These are phyloP conservation scores for Leptosphaerulina australis DNA, from an alignment of 2,329 filamentous ascomycete genomes.

Conservation along the genomic window DNA sequence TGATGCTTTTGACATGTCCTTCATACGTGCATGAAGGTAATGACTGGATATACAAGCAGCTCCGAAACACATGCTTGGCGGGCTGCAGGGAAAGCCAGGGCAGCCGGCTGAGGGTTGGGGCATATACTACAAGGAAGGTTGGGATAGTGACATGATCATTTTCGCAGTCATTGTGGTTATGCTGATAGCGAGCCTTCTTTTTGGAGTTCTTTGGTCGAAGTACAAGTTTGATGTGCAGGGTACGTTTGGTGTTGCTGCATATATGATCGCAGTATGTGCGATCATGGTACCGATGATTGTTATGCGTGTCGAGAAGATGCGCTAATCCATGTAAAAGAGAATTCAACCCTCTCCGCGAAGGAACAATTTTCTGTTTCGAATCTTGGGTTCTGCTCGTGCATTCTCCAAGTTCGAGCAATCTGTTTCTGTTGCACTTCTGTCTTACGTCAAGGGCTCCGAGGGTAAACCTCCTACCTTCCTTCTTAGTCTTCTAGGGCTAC, in stretches of 20 bases:
- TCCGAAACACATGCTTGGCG: constrained; percentile 32
- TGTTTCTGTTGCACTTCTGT: too few species aligned
- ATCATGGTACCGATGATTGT: too few species aligned
- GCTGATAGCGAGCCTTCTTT: constrained; percentile 24
- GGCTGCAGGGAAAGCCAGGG: constrained; percentile 22
- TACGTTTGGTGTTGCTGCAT: constrained; percentile 30
- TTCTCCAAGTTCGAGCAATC: too few species aligned
- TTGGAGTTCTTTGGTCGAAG: constrained; percentile 29
- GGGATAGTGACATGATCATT: constrained; percentile 25
- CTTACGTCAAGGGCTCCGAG: too few species aligned
- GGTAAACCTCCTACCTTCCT: too few species aligned
- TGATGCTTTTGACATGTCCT: constrained; percentile 27
- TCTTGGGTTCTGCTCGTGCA: too few species aligned
- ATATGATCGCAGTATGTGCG: too few species aligned
- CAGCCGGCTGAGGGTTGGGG: constrained; percentile 39
- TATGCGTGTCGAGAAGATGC: too few species aligned
- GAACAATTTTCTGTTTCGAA: too few species aligned
- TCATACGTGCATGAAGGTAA: constrained; percentile 24
- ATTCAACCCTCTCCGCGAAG: too few species aligned
- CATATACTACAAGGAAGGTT: constrained; percentile 31
- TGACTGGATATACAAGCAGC: constrained; percentile 28
- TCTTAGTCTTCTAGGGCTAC: too few species aligned
- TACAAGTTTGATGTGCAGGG: constrained; percentile 34
- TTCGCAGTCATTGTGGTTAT: constrained; percentile 22
- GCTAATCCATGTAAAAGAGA: too few species aligned